Base-by-base conservation (phyloP, 108 stramenopile species). In the Cyclotella sp. region DNA sequence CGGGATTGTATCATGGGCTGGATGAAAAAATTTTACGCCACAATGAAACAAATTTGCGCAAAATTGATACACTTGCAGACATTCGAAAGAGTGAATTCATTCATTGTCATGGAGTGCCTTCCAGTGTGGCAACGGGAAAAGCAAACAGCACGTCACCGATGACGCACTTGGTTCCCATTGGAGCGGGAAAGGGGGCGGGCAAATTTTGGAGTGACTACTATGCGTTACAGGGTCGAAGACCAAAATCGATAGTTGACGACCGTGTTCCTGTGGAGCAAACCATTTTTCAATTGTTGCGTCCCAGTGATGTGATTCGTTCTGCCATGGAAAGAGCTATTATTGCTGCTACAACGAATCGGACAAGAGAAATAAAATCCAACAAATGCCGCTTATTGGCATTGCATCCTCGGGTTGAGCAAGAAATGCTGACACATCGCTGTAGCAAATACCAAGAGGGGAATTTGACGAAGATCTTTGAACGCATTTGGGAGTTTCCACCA, bases 331-430 rank as follows among this genome's bases (percentile, higher is more conserved):
- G 5, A 22, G 72, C 73, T 24, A 42, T 69, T 24, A n/a, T 19
- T 29, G 16, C 34, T 28, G 71, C 78, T 18, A 47, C 58, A 42
- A 51, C 11, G 4, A 51, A 75, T 60, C 13, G 42, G 27, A 52
- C 46, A 4, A 53, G 26, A 47, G 39, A 29, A 42, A 40, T 9
- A 18, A 57, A 0, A 16, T 41, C 45, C 43, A 42, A 13, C 12
- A 18, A 59, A 43, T 54, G 47, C 16, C 10, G 49, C 24, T 39
- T 78, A 19, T 16, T 90, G 43, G 91, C 90, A 14, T 46, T 94
- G 34, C 93, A 94, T 76, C 88, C 91, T 3, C 87, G 93, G n/a
- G 59, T 94, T 16, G 93, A 94, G 70, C 62, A 86, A 13, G 89
- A 91, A n/a, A 94, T 94, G 91, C 29, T 88, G 70, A 46, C 16